Percentiles rank a stretch among this genome's conserved stretches.
Conservation (phyloP, 257 asterid genomes). For the Linderniella brevidens region DNA sequence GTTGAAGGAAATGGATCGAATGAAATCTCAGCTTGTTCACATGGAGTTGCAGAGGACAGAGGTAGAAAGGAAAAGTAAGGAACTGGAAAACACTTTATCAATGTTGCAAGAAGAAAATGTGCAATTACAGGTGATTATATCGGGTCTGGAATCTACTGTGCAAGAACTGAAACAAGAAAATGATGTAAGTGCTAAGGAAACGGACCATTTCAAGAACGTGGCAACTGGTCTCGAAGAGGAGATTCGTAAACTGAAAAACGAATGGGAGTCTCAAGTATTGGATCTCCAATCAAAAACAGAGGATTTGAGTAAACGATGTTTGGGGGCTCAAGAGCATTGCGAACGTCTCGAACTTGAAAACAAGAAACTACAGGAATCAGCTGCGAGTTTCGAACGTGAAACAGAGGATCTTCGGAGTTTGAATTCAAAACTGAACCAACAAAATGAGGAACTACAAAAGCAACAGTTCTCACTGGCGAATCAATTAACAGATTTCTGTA, state of each 20-base stretch:
- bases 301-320: conserved; percentile 20
- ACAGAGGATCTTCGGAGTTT: conserved; percentile 15
- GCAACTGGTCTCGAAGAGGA: conserved; percentile 29
- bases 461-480: conserved; percentile 20
- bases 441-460: conserved; percentile 27
- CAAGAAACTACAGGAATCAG: conserved; percentile 17
- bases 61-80: conserved; percentile 17
- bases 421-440: conserved; percentile 23
- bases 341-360: conserved; percentile 28
- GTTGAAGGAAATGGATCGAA: conserved; percentile 26
- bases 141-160: conserved; percentile 21
- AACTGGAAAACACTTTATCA: conserved; percentile 19
- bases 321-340: conserved; percentile 30
- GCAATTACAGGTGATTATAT: conserved; percentile 16
- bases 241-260: conserved; percentile 22
- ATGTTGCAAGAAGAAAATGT: conserved; percentile 24
- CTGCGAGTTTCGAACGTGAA: conserved; percentile 18
- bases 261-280: conserved; percentile 18
- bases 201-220: conserved; percentile 16
- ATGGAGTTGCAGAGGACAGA: conserved; percentile 2
- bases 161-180: conserved; percentile 26
- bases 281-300: conserved; percentile 22
- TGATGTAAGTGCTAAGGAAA: conserved; percentile 20
- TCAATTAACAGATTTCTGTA: conserved; percentile 26
- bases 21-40: conserved; percentile 10